A percentile compares a stretch with the other conserved stretches of the same genome.
phyloP scores from a whole-genome alignment of 306 rosid species.

The Mimosa pudica region DNA sequence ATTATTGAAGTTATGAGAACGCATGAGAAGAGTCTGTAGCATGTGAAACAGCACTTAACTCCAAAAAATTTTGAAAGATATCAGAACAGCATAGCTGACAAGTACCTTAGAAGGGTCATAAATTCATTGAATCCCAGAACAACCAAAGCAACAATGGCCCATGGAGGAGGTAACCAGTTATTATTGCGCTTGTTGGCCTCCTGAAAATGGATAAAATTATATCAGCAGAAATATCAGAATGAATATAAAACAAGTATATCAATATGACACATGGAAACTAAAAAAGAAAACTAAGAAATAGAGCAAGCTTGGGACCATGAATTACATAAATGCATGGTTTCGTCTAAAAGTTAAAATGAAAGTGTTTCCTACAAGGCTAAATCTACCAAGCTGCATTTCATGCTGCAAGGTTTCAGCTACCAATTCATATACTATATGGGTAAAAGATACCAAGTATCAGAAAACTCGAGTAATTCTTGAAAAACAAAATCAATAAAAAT shows the following conservation, averaged over 20 bases:
- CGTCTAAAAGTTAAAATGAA: constrained; percentile 9
- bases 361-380: neutral
- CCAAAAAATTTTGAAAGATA: constrained; percentile 12
- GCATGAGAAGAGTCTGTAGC: neutral
- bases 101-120: constrained; percentile 78
- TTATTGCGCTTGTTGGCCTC: constrained; percentile 80
- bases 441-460: constrained; percentile 14
- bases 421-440: constrained; percentile 14
- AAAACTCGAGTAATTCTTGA: neutral
- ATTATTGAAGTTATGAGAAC: neutral
- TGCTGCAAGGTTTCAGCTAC: constrained; percentile 10
- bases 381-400: constrained; percentile 7
- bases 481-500: constrained; percentile 18
- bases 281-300: constrained; percentile 1
- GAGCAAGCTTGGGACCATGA: neutral
- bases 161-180: constrained; percentile 96
- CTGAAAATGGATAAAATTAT: constrained; percentile 48
- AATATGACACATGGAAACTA: constrained; percentile 4
- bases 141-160: constrained; percentile 85
- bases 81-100: neutral
- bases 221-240: constrained; percentile 5
- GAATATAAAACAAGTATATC: constrained; percentile 17
- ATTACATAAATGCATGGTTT: neutral
- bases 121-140: constrained; percentile 88
- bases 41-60: constrained; percentile 7